Evolutionary conservation across 129 eudicot species (phyloP).

Genomic region (Escallonia herrerae): DNA sequence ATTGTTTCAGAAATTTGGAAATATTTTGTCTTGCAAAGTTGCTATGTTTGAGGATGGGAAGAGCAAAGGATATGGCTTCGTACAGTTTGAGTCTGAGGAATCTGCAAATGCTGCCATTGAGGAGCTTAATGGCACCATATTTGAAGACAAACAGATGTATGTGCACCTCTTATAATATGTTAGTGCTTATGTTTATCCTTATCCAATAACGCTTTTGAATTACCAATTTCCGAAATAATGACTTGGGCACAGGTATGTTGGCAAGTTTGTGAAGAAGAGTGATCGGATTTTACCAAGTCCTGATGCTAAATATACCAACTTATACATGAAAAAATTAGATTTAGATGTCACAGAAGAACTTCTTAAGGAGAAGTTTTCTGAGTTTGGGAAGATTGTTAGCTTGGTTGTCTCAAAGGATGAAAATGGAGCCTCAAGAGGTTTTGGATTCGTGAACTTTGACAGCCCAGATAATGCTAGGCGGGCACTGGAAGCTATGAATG

Average conservation of each 20-base stretch:
- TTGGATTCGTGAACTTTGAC: slow-evolving; percentile 86
- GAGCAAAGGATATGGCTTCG: slow-evolving; percentile 88
- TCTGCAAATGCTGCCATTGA: slow-evolving; percentile 78
- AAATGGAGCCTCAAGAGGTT: slow-evolving; percentile 70
- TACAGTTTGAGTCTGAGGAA: slow-evolving; percentile 73
- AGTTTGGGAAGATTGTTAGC: slow-evolving; percentile 73
- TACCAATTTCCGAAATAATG: not conserved
- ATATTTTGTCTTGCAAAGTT: slow-evolving; percentile 76
- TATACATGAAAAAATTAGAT: slow-evolving; percentile 79
- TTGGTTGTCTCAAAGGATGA: slow-evolving; percentile 59
- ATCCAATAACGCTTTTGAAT: not conserved
- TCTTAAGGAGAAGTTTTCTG: slow-evolving; percentile 49
- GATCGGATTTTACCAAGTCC: slow-evolving; percentile 43
- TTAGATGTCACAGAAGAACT: slow-evolving; percentile 50
- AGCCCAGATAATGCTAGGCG: slow-evolving; percentile 59
- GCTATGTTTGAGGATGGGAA: slow-evolving; percentile 57
- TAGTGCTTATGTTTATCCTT: not conserved
- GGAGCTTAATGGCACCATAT: slow-evolving; percentile 54
- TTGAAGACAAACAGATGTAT: slow-evolving; percentile 81
- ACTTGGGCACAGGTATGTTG: slow-evolving; percentile 48
- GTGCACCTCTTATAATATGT: slow-evolving; percentile 2
- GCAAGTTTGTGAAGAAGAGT: slow-evolving; percentile 62
- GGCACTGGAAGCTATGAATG: slow-evolving; percentile 70
- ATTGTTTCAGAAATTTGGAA: slow-evolving; percentile 62
- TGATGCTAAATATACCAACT: slow-evolving; percentile 57